A percentile compares a stretch with the other conserved stretches of the same genome.
phyloP scores from a whole-genome alignment of 306 rosid genomes.

The Glycine latifolia region DNA sequence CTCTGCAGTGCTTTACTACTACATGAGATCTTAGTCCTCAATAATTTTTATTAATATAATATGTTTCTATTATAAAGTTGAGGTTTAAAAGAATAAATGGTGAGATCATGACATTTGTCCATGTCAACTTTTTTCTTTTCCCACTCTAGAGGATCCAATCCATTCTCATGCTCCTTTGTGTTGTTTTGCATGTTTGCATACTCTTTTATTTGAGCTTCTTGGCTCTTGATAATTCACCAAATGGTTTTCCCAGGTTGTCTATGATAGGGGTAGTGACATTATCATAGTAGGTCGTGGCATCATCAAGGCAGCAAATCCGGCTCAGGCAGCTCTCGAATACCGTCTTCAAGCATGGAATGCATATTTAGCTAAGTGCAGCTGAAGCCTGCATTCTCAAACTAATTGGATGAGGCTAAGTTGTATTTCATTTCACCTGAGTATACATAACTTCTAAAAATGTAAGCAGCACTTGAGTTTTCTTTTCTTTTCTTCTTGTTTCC shows the following conservation, averaged over 20 bases:
- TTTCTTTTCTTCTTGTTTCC: background rate
- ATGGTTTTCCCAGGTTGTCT: conserved; percentile 65
- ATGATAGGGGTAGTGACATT: conserved; percentile 83
- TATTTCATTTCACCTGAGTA: background rate
- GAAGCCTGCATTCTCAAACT: conserved; percentile 19
- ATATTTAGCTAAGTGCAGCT: conserved; percentile 68
- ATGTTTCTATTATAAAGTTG: background rate
- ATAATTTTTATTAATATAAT: background rate
- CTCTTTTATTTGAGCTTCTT: background rate
- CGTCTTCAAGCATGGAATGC: conserved; percentile 90
- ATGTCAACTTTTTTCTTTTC: background rate
- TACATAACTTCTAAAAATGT: background rate
- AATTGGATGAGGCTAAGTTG: background rate
- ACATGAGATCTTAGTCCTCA: background rate
- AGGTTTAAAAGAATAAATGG: background rate
- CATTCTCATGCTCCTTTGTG: background rate
- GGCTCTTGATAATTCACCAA: conserved; percentile 27
- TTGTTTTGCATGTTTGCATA: conserved; percentile 18
- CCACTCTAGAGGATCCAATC: background rate
- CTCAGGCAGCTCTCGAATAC: conserved; percentile 69
- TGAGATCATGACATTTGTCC: conserved; percentile 6
- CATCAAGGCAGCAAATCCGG: conserved; percentile 77
- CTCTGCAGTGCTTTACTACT: background rate
- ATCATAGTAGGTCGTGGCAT: conserved; percentile 93
- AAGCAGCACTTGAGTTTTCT: conserved; percentile 8